phyloP scores from a whole-genome alignment of 129 eudicot species.

The Artemisia tridentata region DNA sequence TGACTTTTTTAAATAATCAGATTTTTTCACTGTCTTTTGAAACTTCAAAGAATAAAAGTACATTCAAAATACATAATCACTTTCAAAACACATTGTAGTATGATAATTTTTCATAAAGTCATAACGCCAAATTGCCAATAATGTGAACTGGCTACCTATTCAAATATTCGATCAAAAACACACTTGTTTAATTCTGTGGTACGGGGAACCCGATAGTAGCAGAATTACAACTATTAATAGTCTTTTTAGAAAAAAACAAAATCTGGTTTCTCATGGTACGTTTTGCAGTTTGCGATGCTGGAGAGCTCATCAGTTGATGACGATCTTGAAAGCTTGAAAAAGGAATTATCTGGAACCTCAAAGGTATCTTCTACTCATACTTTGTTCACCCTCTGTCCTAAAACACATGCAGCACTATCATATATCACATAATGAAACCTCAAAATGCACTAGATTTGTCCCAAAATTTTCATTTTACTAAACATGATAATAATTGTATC shows the following conservation, averaged over 20 bases:
- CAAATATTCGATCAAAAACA: too few species aligned
- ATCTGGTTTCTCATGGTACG: constrained; percentile 9
- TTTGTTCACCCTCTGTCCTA: neutral
- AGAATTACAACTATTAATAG: neutral
- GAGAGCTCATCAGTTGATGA: constrained; percentile 93
- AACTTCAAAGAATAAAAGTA: too few species aligned
- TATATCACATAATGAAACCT: too few species aligned
- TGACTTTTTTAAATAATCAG: too few species aligned
- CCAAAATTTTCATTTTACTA: neutral
- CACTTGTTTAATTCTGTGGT: too few species aligned
- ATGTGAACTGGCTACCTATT: too few species aligned
- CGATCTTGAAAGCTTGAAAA: constrained; percentile 84
- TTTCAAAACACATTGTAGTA: neutral
- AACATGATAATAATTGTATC: too few species aligned
- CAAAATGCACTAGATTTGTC: neutral
- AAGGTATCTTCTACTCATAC: constrained; percentile 46
- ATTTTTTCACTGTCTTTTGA: too few species aligned
- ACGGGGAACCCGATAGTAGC: too few species aligned
- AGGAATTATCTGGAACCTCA: constrained; percentile 74
- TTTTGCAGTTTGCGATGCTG: constrained; percentile 79
- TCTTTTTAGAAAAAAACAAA: neutral
- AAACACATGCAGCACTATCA: neutral
- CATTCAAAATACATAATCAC: too few species aligned
- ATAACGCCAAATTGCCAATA: too few species aligned
- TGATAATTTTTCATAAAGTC: neutral